A percentile compares a stretch with the other conserved stretches of the same genome.
Conservation (phyloP, 768 basidiomycete species). For the Suillus subluteus region DNA sequence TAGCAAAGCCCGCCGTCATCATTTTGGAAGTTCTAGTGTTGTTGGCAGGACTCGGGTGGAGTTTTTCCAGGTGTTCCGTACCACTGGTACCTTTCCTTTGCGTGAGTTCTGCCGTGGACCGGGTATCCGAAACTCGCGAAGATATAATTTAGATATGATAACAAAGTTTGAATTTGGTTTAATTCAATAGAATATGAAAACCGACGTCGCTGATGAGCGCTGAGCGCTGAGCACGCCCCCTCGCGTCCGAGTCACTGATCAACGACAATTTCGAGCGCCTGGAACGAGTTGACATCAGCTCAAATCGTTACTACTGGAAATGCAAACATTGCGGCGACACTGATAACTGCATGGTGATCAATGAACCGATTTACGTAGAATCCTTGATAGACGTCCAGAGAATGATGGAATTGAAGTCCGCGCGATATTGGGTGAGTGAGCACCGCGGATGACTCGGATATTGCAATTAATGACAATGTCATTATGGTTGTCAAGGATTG, state of each 20-base stretch:
- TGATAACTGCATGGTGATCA: too few species aligned
- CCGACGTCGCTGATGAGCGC: not conserved
- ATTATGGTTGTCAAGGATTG: too few species aligned
- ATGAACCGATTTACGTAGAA: too few species aligned
- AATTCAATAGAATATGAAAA: not conserved
- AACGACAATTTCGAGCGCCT: not conserved
- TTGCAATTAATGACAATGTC: too few species aligned
- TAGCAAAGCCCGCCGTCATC: not conserved
- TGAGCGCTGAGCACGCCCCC: too few species aligned
- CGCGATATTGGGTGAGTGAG: slow-evolving; percentile 34
- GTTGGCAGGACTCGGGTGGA: not conserved
- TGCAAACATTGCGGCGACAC: too few species aligned
- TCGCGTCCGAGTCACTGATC: not conserved
- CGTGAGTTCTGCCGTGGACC: not conserved
- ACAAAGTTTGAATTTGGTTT: not conserved
- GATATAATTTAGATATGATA: not conserved
- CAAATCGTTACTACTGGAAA: too few species aligned
- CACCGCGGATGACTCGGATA: not conserved
- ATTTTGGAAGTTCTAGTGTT: not conserved
- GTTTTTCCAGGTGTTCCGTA: too few species aligned
- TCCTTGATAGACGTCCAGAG: slow-evolving; percentile 17
- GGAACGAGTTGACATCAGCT: not conserved
- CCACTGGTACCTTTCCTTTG: not conserved
- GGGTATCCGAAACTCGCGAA: not conserved
- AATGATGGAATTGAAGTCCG: slow-evolving; percentile 19